A percentile compares a stretch with the other conserved stretches of the same genome.
phyloP scores from a whole-genome alignment of 345 rosid species.

The Cardamine occulta region DNA sequence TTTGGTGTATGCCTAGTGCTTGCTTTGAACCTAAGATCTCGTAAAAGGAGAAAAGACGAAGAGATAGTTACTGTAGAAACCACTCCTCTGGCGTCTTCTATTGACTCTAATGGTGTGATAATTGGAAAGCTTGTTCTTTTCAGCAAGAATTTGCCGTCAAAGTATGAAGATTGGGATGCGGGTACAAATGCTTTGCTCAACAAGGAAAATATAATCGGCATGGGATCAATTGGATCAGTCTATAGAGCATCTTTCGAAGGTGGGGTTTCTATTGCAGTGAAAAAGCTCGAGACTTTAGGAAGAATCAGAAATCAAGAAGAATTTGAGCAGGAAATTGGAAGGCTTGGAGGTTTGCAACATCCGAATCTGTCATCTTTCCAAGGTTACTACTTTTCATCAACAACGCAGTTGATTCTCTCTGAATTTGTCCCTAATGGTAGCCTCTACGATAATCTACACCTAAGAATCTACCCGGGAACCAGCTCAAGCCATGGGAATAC shows the following conservation, averaged over 20 bases:
- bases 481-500: constrained; percentile 67
- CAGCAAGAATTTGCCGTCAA: constrained; percentile 90
- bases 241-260: constrained; percentile 85
- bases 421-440: constrained; percentile 78
- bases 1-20: constrained; percentile 78
- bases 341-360: constrained; percentile 73
- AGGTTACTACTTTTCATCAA: constrained; percentile 88
- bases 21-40: constrained; percentile 82
- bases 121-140: constrained; percentile 92
- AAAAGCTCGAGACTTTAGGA: constrained; percentile 87
- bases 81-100: constrained; percentile 70
- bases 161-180: constrained; percentile 95
- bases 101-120: constrained; percentile 67
- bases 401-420: constrained; percentile 79
- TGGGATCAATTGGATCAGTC: constrained; percentile 88
- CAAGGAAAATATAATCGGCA: constrained; percentile 83
- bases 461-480: constrained; percentile 57
- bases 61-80: constrained; percentile 64
- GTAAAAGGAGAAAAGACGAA: constrained; percentile 53
- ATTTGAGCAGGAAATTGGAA: constrained; percentile 85
- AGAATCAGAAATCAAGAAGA: constrained; percentile 91
- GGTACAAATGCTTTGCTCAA: constrained; percentile 92
- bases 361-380: constrained; percentile 77
- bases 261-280: constrained; percentile 87
- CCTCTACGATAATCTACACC: constrained; percentile 78